Evolutionary conservation across 768 basidiomycete genomes (phyloP).

Genomic region (Postia placenta): DNA sequence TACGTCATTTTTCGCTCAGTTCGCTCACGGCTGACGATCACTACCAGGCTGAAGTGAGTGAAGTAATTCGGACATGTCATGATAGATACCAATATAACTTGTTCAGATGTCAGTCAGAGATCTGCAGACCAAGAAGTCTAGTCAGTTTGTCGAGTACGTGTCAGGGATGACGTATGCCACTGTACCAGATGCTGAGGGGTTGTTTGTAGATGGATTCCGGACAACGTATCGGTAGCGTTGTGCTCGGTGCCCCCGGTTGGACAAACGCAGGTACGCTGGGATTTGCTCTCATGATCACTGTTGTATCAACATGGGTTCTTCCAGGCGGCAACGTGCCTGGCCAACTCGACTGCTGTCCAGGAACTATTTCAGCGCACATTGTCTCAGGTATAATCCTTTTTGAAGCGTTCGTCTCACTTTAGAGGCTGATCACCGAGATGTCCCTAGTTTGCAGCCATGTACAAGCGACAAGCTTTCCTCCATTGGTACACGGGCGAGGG

Average conservation of each 20-base stretch:
- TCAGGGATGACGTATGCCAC: no score
- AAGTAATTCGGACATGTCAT: conserved; percentile 1
- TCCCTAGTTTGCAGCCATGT: conserved; percentile 70
- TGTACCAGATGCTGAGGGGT: no score
- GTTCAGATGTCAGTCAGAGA: conserved; percentile 61
- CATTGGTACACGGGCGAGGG: conserved; percentile 92
- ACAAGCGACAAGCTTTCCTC: conserved; percentile 77
- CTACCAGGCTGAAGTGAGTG: conserved; percentile 23
- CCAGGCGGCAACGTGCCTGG: conserved; percentile 63
- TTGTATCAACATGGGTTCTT: conserved; percentile 6
- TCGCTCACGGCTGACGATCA: conserved; percentile 23
- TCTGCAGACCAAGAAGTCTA: conserved; percentile 70
- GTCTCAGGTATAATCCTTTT: conserved; percentile 38
- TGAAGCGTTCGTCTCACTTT: background rate
- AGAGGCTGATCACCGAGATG: conserved; percentile 5
- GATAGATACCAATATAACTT: background rate
- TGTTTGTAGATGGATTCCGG: conserved; percentile 78
- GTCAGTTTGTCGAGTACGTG: conserved; percentile 74
- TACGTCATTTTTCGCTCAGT: conserved; percentile 14
- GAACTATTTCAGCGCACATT: conserved; percentile 78
- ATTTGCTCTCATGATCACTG: background rate
- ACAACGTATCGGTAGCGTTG: conserved; percentile 80
- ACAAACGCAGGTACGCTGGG: conserved; percentile 48
- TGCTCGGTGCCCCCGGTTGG: conserved; percentile 83
- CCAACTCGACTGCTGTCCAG: conserved; percentile 81